Evolutionary conservation across 805 yeast genomes (phyloP), one percentile per base, ranked within the genome.

Genomic region (Candida namnaoensis): DNA sequence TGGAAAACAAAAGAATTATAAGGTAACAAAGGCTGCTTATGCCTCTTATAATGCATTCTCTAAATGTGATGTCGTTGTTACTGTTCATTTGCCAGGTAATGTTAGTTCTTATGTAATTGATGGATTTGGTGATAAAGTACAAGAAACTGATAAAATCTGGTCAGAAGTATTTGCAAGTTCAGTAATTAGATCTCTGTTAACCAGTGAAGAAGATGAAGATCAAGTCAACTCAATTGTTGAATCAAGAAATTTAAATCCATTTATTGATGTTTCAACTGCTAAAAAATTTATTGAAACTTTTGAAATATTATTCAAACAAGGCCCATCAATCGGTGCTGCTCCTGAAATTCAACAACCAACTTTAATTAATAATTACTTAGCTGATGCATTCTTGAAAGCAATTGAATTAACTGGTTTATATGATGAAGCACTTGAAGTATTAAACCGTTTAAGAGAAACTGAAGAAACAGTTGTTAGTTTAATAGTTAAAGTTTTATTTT

Each of bases 161-260:
- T 56, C 67, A 41, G 75, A 85, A 66, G 64, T 68, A 2, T 69
- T 65, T 47, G 58, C 61, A 32, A 64, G 88, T 54, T 81, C 88
- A 2, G 72, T 88, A 47, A 78, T 88, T 24, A 74, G 99, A 52
- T 66, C 90, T 7, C 60, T 93, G 36, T 64, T 88, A 42, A 77
- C 77, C 26, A 59, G 64, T 7, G 86, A 77, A 48, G 88, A 85
- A 40, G 95, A 88, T 40, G 88, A 81, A 37, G 91, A 84, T 60
- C 81, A 62, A 64, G 83, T 66, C 53, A 69, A 71, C 37, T 71
- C 76, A 39, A 72, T 93, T 42, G 95, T 88, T 9, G 95, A 90
- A 56, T 82, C 93, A 34, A 75, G 96, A 49, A 78, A 82, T 44
- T 69, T 87, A 43, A 83, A 88, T 52, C 97, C 97, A 5, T 74